phyloP scores from a whole-genome alignment of 805 yeast genomes.

The Candida arabinofermentans region DNA sequence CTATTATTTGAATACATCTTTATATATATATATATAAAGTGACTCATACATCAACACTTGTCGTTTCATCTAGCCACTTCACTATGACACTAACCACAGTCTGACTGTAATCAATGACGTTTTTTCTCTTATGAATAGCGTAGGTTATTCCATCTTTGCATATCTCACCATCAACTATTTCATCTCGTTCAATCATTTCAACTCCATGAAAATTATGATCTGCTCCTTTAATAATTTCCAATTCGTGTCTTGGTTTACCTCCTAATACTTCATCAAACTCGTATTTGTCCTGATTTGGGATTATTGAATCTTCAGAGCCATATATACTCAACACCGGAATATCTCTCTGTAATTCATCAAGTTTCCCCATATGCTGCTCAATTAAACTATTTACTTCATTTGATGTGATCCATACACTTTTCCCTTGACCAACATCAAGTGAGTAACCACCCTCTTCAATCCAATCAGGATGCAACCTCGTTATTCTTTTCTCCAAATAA shows the following conservation, averaged over 20 bases:
- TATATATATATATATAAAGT: too few relatives aligned
- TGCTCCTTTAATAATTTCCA: conserved; percentile 60
- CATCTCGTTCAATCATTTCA: conserved; percentile 31
- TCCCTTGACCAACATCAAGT: conserved; percentile 47
- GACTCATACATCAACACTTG: too few relatives aligned
- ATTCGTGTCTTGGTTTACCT: conserved; percentile 46
- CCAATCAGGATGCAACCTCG: conserved; percentile 34
- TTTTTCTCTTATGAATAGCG: conserved; percentile 31
- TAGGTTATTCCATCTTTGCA: conserved; percentile 5
- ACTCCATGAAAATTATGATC: conserved; percentile 78
- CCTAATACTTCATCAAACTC: conserved; percentile 50
- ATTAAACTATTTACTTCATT: conserved; percentile 51
- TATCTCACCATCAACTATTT: conserved; percentile 13
- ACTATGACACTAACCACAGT: conserved; percentile 46
- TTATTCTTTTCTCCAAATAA: conserved; percentile 41
- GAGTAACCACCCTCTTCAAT: conserved; percentile 36
- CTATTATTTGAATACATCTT: too few relatives aligned
- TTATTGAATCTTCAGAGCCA: conserved; percentile 63
- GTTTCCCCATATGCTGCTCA: conserved; percentile 39
- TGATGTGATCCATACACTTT: conserved; percentile 38
- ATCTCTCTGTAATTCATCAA: conserved; percentile 40
- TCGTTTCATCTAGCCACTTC: conserved; percentile 39
- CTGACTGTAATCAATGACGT: conserved; percentile 54
- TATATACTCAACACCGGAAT: conserved; percentile 62
- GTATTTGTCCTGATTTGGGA: conserved; percentile 62